Base-by-base conservation (phyloP, 108 stramenopile species). In the Cylindrotheca fusiformis region DNA sequence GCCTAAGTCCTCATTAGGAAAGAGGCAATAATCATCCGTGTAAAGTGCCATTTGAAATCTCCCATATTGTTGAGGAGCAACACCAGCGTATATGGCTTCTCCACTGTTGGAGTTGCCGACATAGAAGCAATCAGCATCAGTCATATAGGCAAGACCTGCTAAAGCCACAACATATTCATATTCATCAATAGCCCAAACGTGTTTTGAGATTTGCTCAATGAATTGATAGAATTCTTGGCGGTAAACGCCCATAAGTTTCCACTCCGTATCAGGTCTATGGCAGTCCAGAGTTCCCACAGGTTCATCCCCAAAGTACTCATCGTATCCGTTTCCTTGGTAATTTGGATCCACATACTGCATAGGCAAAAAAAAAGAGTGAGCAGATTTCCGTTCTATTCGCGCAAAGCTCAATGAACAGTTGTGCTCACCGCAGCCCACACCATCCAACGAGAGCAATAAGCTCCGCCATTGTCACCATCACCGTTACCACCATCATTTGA, bases 161-260 rank as follows among this genome's bases (percentile, higher is more conserved):
- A 86, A 62, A 26, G 91, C 91, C 32, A 87, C 84, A 33, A 87
- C 76, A 70, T 93, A 93, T 56, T 90, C 86, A 52, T 87, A 87
- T n/a, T 90, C 91, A 58, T 87, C 78, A 67, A 90, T 81, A 44
- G 86, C 86, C 91, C 91, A 93, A 60, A 93, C 67, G 68, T 93
- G 91, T 65, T 93, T 93, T 18, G 88, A 90, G 60, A 93, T 90
- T 71, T 93, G 91, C 71, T 93, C 91, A 67, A 90, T 84, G 69
- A 68, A 93, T 60, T 93, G 91, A 72, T 93, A 93, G 50, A 87
- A 86, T 57, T 93, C 91, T 65, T 93, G 88, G 17, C 88, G 79
- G 77, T 90, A 93, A n/a, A 90, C 85, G 14, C 91, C 91, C 30
- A 93, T 48, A 50, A 93, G 73, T 47, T 80, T 33, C 91, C 91